Evolutionary conservation across 768 basidiomycete genomes (phyloP).

Genomic region (Xerocomellus dryophilus): DNA sequence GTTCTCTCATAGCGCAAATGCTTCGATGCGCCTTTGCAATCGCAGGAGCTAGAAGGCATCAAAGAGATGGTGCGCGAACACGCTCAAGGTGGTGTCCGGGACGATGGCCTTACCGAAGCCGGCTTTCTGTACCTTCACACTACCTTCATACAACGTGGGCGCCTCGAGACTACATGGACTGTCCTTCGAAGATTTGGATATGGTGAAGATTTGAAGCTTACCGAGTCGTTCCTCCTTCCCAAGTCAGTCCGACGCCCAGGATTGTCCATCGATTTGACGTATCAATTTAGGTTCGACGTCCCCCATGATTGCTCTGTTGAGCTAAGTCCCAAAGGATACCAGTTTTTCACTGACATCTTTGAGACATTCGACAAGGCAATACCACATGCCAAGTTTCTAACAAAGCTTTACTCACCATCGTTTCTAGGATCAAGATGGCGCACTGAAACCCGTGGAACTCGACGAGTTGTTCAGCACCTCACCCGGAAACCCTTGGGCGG

Average conservation of each 20-base stretch:
- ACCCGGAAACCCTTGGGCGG: slow-evolving; percentile 94
- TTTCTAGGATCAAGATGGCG: slow-evolving; percentile 88
- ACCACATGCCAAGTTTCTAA: background rate
- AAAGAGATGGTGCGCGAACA: slow-evolving; percentile 84
- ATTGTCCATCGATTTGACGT: slow-evolving; percentile 10
- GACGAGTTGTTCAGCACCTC: slow-evolving; percentile 90
- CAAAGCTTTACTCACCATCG: background rate
- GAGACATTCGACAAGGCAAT: slow-evolving; percentile 89
- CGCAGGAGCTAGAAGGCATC: slow-evolving; percentile 95
- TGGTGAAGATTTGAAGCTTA: slow-evolving; percentile 87
- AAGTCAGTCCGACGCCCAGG: slow-evolving; percentile 55
- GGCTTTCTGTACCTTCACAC: slow-evolving; percentile 96
- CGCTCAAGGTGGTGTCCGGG: slow-evolving; percentile 69
- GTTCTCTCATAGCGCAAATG: slow-evolving; percentile 70
- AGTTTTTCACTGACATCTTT: slow-evolving; percentile 96
- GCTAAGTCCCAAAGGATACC: slow-evolving; percentile 88
- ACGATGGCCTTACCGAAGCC: slow-evolving; percentile 82
- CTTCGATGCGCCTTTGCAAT: slow-evolving; percentile 88
- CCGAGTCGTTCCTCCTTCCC: slow-evolving; percentile 83
- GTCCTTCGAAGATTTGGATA: slow-evolving; percentile 94
- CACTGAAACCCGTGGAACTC: slow-evolving; percentile 77
- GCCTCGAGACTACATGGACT: slow-evolving; percentile 97
- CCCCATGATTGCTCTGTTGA: slow-evolving; percentile 93
- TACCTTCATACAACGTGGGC: slow-evolving; percentile 92
- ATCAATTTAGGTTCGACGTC: slow-evolving; percentile 75